These are phyloP conservation scores for Apium graveolens DNA, from an alignment of 129 eudicot species.

Conservation along the genomic window DNA sequence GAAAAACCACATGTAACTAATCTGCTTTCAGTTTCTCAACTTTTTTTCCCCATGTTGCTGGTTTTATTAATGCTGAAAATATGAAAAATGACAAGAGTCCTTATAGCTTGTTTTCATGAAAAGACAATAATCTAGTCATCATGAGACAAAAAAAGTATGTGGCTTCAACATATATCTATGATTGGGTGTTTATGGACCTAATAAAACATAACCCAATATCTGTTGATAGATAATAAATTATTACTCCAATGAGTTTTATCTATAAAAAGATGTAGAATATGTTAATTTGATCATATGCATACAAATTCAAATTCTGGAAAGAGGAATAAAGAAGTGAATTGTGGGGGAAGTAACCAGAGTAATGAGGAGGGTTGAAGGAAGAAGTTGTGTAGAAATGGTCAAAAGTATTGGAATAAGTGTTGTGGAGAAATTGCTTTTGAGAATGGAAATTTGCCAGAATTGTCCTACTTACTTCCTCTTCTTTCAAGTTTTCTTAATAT, in stretches of 20 bases:
- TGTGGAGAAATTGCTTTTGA: constrained; percentile 49
- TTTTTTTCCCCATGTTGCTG: constrained; percentile 4
- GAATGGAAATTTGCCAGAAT: constrained; percentile 43
- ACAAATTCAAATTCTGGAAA: neutral
- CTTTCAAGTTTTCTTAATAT: constrained; percentile 24
- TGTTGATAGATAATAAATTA: neutral
- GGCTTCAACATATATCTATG: constrained; percentile 26
- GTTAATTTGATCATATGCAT: neutral
- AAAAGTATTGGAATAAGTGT: constrained; percentile 80
- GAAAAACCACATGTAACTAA: neutral
- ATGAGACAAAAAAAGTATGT: constrained; percentile 29
- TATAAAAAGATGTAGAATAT: neutral
- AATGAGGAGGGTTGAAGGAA: constrained; percentile 30
- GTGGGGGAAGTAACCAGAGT: constrained; percentile 33
- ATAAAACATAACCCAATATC: constrained; percentile 27
- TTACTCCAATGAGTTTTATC: neutral
- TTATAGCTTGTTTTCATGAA: neutral
- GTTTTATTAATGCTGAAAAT: neutral
- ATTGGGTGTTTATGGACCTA: constrained; percentile 31
- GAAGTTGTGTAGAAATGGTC: constrained; percentile 52
- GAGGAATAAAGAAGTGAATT: constrained; percentile 69
- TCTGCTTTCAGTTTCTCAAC: constrained; percentile 8
- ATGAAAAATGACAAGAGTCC: neutral
- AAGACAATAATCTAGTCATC: constrained; percentile 20
- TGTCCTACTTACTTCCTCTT: constrained; percentile 32